Percentiles rank a stretch among this genome's conserved stretches.
Evolutionary conservation across 2,329 filamentous ascomycete species (phyloP).

Genomic region (Bertia moriformis): DNA sequence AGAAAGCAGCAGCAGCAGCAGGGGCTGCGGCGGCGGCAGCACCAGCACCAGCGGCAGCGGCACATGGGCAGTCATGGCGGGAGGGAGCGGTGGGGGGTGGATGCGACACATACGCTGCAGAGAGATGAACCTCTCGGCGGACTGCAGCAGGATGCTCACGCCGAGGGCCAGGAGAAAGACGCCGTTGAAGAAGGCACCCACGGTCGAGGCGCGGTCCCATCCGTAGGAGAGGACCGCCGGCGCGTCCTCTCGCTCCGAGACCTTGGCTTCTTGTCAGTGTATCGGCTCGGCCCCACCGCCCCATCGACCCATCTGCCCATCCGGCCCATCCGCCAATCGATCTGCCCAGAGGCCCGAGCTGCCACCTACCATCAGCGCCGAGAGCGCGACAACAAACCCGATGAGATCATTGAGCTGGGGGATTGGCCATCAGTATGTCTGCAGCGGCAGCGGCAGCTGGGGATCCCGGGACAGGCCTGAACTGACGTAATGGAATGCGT

Average conservation of each 20-base stretch:
- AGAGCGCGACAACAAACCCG: slow-evolving; percentile 51
- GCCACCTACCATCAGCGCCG: slow-evolving; percentile 41
- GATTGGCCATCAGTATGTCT: not conserved
- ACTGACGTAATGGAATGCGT: slow-evolving; percentile 65
- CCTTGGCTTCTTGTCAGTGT: slow-evolving; percentile 17
- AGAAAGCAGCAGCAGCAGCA: not conserved
- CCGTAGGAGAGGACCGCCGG: slow-evolving; percentile 53
- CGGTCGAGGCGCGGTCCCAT: slow-evolving; percentile 63
- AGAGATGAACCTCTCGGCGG: slow-evolving; percentile 54
- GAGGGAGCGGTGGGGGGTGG: not conserved
- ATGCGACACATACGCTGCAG: slow-evolving; percentile 28
- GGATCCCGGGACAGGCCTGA: not conserved
- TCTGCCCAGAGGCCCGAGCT: not conserved
- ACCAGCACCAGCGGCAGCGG: not conserved
- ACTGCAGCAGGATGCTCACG: slow-evolving; percentile 59
- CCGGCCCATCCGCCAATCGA: no score
- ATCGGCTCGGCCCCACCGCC: no score
- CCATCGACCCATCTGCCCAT: no score
- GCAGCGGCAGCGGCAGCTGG: not conserved
- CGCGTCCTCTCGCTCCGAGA: slow-evolving; percentile 37
- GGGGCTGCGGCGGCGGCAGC: no score
- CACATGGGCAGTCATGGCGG: not conserved
- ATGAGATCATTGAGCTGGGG: slow-evolving; percentile 54
- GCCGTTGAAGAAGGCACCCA: slow-evolving; percentile 71
- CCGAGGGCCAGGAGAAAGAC: slow-evolving; percentile 60